Base-by-base conservation (phyloP, 2,329 filamentous ascomycete genomes). In the Lojkania enalia region DNA sequence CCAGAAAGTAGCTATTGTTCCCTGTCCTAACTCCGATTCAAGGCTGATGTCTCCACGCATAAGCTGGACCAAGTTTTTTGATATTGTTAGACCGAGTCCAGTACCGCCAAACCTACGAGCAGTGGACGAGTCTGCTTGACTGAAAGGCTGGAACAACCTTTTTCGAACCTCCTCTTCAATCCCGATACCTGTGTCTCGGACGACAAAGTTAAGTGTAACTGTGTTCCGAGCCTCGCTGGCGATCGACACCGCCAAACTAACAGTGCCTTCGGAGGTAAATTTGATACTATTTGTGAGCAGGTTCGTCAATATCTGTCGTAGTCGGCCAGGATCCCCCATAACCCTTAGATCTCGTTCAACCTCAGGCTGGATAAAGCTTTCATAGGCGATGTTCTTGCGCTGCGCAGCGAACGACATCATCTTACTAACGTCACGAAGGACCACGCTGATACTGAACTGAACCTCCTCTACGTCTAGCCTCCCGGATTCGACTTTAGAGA, bases 351-450 rank as follows among this genome's bases (percentile, higher is more conserved):
- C 83, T 21, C 77, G 77, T 38, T 81, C 79, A 5, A 87, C 80
- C 32, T 84, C 79, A 1, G 77, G 72, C 5, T 82, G 78, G 40
- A 89, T 81, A 35, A 86, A 80, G 20, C 79, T 82, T 29, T 80
- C 76, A 60, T 90, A 91, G 6, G 82, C 82, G 3, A 96, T 74
- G 31, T 87, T 87, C 61, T 95, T 89, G 21, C 88, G 81, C 57
- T 87, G 82, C 1, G 91, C 90, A 1, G 88, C 89, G 57, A 95
- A 95, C 31, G 86, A 84, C 55, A 95, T 81, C 88, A 95, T 94
- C 64, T 90, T 90, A 40, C 84, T 87, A 15, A 94, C 88, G 62
- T 95, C 90, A 35, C 84, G 79, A 5, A 91, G 81, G 11, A 90
- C 82, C 1, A 88, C 76, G 0, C 84, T 84, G 2, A 90, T 74